Evolutionary conservation across 2,329 filamentous ascomycete genomes (phyloP).

Genomic region (Ophiostoma quercus): DNA sequence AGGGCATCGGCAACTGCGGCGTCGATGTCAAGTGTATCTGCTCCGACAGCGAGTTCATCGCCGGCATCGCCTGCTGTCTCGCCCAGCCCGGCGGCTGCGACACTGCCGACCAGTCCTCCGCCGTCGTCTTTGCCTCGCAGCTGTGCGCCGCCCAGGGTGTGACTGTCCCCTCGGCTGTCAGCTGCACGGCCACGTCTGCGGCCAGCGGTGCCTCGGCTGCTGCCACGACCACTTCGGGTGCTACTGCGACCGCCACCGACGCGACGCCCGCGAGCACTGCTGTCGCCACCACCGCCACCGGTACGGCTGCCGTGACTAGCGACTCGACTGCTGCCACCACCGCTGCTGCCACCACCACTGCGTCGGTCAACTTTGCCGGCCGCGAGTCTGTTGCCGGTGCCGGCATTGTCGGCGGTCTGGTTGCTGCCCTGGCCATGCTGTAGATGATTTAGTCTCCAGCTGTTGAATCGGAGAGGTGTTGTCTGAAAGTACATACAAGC

Average conservation of each 20-base stretch:
- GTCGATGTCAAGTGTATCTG: conserved; percentile 40
- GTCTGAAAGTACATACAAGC: neutral
- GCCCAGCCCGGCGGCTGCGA: conserved; percentile 31
- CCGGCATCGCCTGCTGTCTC: conserved; percentile 39
- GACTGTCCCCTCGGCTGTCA: conserved; percentile 34
- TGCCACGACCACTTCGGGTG: conserved; percentile 17
- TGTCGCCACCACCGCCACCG: conserved; percentile 16
- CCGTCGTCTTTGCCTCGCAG: conserved; percentile 33
- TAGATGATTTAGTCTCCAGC: conserved; percentile 14
- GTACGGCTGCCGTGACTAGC: neutral
- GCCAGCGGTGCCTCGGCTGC: conserved; percentile 17
- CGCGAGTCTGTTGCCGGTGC: conserved; percentile 25
- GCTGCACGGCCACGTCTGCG: conserved; percentile 29
- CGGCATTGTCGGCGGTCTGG: conserved; percentile 27
- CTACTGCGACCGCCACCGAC: conserved; percentile 17
- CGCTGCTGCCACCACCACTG: conserved; percentile 21
- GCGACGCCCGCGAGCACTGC: conserved; percentile 15
- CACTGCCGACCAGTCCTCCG: conserved; percentile 31
- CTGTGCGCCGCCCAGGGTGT: conserved; percentile 35
- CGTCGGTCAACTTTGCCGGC: conserved; percentile 22
- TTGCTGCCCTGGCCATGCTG: conserved; percentile 29
- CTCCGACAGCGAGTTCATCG: conserved; percentile 38
- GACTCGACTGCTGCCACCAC: conserved; percentile 11
- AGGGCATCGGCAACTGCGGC: conserved; percentile 36
- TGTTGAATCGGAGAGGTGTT: neutral